Evolutionary conservation across 805 yeast species (phyloP).

Genomic region (Candida jianshihensis): DNA sequence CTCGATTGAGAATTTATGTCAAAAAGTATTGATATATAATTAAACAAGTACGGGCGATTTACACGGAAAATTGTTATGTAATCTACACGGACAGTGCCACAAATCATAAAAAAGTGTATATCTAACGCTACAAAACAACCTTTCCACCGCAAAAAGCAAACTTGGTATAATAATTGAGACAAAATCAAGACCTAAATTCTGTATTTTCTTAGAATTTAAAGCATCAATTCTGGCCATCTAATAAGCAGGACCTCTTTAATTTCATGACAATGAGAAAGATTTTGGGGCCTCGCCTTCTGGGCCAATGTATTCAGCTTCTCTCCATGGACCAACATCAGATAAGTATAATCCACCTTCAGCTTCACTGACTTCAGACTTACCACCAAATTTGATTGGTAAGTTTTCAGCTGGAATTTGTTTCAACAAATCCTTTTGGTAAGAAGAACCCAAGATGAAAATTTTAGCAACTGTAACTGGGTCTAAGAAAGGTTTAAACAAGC

Average conservation of each 20-base stretch:
- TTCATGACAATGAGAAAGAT: constrained; percentile 27
- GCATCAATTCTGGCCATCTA: too few relatives aligned
- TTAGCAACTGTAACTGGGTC: constrained; percentile 97
- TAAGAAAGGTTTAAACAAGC: constrained; percentile 83
- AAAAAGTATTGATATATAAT: too few relatives aligned
- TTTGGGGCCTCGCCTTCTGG: constrained; percentile 93
- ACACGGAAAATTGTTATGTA: too few relatives aligned
- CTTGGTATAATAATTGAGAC: not conserved
- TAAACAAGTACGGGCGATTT: too few relatives aligned
- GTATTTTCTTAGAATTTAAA: too few relatives aligned
- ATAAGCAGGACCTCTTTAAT: not conserved
- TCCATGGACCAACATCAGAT: constrained; percentile 96
- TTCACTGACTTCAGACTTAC: constrained; percentile 57
- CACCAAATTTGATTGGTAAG: constrained; percentile 89
- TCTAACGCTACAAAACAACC: too few relatives aligned
- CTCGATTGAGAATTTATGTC: too few relatives aligned
- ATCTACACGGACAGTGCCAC: too few relatives aligned
- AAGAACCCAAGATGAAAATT: constrained; percentile 78
- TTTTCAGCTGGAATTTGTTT: constrained; percentile 92
- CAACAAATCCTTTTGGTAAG: constrained; percentile 74
- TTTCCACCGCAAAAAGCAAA: not conserved
- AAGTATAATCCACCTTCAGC: constrained; percentile 76
- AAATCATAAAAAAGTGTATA: too few relatives aligned
- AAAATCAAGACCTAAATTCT: not conserved
- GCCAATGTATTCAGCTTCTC: constrained; percentile 80